Evolutionary conservation across 345 rosid species (phyloP), one percentile per base, ranked within the genome.

Genomic region (Rhizophora apiculata): DNA sequence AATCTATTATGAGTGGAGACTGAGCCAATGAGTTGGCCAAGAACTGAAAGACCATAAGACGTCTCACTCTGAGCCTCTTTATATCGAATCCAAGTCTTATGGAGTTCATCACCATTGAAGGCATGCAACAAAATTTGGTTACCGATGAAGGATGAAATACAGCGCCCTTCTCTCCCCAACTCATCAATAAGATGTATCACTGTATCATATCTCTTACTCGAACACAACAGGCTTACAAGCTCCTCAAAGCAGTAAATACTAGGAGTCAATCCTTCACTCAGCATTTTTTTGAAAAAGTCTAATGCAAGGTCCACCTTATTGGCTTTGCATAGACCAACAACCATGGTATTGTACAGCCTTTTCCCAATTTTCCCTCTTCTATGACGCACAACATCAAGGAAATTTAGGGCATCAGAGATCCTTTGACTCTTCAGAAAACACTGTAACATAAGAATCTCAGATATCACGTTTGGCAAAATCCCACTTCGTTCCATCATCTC

Each of bases 111-210:
- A 73, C 70, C 76, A 66, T 60, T 83, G 71, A 80, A 71, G 68
- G 93, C 82, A 71, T 87, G 84, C 61, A 70, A 79, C 76, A 92
- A 71, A 70, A 95, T 89, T 10, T 64, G 77, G 65, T 95, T 95
- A 60, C 99, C 99, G 6, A 85, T 81, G 71, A 82, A 90, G 26
- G 99, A 65, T 9, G 99, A 79, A 54, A 92, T 19, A 4, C 39
- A 68, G 0, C 86, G 86, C 74, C 86, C 82, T 0, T 62, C 71
- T 62, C 80, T 88, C 79, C 78, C 85, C 21, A 87, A 73, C 56
- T 87, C 86, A 36, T 79, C 74, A 61, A 90, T 72, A 63, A 92
- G 69, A 64, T 80, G 60, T 68, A 89, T 68, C 26, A 72, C 96
- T 72, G 46, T 64, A 48, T 72, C 89, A 37, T 79, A 90, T 65